Evolutionary conservation across 1,139 yeast species (phyloP), one percentile per base, ranked within the genome.

Genomic region (Tardiomyces blankii): DNA sequence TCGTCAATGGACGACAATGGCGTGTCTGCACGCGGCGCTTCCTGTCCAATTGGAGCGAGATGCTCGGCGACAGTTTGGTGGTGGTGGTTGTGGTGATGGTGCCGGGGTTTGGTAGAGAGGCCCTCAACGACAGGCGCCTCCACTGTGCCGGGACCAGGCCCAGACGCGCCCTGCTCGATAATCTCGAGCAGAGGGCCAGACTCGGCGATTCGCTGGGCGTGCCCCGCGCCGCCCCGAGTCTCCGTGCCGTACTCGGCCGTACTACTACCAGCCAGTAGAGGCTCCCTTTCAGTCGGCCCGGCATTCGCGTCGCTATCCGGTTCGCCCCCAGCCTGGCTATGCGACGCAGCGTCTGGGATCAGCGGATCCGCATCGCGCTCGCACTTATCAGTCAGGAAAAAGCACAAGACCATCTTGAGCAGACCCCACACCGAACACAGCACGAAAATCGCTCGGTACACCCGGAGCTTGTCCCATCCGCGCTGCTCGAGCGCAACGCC

Each of bases 381-480:
- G 49, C 84, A 75, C 32, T 72, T 68, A 2, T 65, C 64, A 3
- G 83, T 70, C 39, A 86, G 66, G 21, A 72, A 66, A n/a, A 75
- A 49, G 70, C 82, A 74, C 19, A 76, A 63, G 0, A 67, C 48
- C 39, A 81, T 63, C 60, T 85, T 85, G n/a, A 72, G 21, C 1
- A 68, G 51, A 0, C 88, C 86, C 40, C 83, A 58, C 0, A 60
- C 53, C 1, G 83, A 64, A 58, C 85, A 82, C 1, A 77, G 53
- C 18, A 66, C 59, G 54, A 84, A 86, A 0, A 80, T 66, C 3
- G 65, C 61, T 48, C 82, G 68, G 59, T 84, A 85, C 11, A 84
- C 70, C 2, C 60, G 57, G 12, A 60, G 55, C 9, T 64, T 51
- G 3, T 64, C 61, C 63, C 67, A 68, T 1, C 61, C 64, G 12